Conservation (phyloP, 164 flowering plant genomes). For the Liquidambar formosana region DNA sequence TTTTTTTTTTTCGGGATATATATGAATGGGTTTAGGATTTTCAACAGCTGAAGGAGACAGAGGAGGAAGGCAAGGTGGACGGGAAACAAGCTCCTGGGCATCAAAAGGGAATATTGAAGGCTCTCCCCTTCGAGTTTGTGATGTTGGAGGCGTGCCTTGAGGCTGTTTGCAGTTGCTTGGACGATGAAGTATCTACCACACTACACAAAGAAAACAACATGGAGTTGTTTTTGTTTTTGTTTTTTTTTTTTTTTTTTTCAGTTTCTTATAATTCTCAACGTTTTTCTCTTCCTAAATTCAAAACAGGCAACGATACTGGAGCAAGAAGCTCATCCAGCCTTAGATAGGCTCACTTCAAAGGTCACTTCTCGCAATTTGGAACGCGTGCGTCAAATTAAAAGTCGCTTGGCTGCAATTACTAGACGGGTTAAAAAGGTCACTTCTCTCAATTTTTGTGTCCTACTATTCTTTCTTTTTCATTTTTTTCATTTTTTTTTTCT, state of each 20-base stretch:
- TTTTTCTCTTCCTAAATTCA: background rate
- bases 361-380: constrained; percentile 97
- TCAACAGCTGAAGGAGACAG: constrained; percentile 27
- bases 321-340: constrained; percentile 95
- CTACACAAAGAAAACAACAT: background rate
- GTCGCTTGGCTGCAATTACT: constrained; percentile 93
- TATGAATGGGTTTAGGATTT: constrained; percentile 32
- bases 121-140: constrained; percentile 91
- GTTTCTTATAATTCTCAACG: too few relatives aligned
- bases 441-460: background rate
- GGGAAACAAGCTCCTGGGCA: constrained; percentile 50
- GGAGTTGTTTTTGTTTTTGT: background rate
- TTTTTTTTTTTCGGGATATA: too few relatives aligned
- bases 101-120: constrained; percentile 55
- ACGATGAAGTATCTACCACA: constrained; percentile 58
- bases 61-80: constrained; percentile 40
- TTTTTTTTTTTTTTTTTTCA: too few relatives aligned
- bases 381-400: constrained; percentile 94
- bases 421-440: constrained; percentile 96
- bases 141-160: constrained; percentile 96
- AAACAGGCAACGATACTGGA: constrained; percentile 86
- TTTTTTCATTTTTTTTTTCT: too few relatives aligned
- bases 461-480: too few relatives aligned
- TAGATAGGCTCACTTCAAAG: constrained; percentile 92
- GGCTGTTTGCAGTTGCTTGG: constrained; percentile 89